Conservation (phyloP, 352 stramenopile genomes). For the Globisporangium carolinianum region DNA sequence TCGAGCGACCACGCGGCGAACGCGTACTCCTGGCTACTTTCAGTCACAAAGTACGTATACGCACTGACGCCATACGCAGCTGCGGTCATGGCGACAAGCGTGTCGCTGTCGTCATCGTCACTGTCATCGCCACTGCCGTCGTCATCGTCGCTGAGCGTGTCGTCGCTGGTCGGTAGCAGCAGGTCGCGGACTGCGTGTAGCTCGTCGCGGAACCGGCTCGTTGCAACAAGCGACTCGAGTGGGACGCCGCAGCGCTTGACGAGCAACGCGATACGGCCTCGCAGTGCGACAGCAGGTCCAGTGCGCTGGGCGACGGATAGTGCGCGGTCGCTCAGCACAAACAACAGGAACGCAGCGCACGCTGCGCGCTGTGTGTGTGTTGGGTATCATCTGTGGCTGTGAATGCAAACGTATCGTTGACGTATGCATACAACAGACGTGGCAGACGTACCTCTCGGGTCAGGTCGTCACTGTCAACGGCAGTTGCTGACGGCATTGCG, state of each 20-base stretch:
- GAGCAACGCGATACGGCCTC: constrained; percentile 18
- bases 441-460: constrained; percentile 10
- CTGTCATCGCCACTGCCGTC: background rate
- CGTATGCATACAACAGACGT: background rate
- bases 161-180: constrained; percentile 21
- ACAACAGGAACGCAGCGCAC: constrained; percentile 29
- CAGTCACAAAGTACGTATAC: constrained; percentile 49
- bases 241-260: constrained; percentile 29
- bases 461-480: constrained; percentile 1
- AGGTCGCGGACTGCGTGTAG: constrained; percentile 22
- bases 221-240: constrained; percentile 32
- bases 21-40: constrained; percentile 37
- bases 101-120: constrained; percentile 20
- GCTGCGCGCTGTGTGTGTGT: constrained; percentile 14
- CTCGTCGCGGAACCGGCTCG: constrained; percentile 52
- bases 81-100: constrained; percentile 19
- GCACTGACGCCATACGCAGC: constrained; percentile 21
- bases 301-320: background rate
- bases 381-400: too few relatives aligned
- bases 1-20: constrained; percentile 55
- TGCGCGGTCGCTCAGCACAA: constrained; percentile 22
- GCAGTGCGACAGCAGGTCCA: background rate
- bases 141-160: constrained; percentile 15
- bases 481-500: background rate
- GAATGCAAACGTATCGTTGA: too few relatives aligned